Evolutionary conservation across 768 basidiomycete genomes (phyloP).

Genomic region (Mycena chlorophos): DNA sequence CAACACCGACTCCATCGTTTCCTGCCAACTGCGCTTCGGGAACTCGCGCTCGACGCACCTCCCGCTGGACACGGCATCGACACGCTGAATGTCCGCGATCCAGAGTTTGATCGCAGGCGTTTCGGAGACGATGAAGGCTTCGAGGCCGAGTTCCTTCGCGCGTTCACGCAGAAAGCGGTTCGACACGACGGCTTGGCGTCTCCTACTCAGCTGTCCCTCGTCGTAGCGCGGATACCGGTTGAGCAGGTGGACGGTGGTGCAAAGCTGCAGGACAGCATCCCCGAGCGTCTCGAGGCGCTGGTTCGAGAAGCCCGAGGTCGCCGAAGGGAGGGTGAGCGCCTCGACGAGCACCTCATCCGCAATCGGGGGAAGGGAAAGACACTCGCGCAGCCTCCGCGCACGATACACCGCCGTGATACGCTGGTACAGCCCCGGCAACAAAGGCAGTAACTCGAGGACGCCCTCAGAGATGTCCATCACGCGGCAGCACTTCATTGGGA

Average conservation of each 20-base stretch:
- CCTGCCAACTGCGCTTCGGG: constrained; percentile 74
- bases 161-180: constrained; percentile 71
- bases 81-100: constrained; percentile 46
- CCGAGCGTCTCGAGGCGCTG: constrained; percentile 87
- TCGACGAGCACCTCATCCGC: constrained; percentile 59
- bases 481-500: constrained; percentile 49
- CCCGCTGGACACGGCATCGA: constrained; percentile 37
- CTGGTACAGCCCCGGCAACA: constrained; percentile 68
- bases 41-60: constrained; percentile 48
- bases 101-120: constrained; percentile 53
- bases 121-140: constrained; percentile 65
- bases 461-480: constrained; percentile 55
- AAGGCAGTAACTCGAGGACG: constrained; percentile 51
- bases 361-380: constrained; percentile 64
- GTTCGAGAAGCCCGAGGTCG: constrained; percentile 67
- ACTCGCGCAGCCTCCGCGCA: constrained; percentile 47
- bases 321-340: constrained; percentile 73
- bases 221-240: constrained; percentile 75
- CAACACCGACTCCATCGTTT: constrained; percentile 85
- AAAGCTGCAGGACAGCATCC: constrained; percentile 78
- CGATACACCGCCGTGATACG: constrained; percentile 69
- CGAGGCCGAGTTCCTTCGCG: constrained; percentile 63
- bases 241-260: constrained; percentile 73
- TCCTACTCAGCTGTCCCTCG: constrained; percentile 75
- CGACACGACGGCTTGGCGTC: constrained; percentile 65